Conservation (phyloP, 441 rosid genomes). For the Hura crepitans region DNA sequence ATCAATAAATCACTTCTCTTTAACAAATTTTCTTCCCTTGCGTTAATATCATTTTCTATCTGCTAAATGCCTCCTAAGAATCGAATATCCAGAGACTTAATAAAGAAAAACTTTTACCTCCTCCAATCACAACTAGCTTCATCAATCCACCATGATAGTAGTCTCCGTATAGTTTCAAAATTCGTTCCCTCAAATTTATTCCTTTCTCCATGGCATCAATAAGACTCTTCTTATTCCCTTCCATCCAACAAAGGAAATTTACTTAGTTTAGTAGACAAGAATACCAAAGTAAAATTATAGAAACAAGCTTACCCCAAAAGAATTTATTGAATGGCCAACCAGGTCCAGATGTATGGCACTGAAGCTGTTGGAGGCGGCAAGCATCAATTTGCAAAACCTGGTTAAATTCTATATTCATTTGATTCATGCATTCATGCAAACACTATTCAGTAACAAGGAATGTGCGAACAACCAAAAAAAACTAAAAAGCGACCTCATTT, state of each 20-base stretch:
- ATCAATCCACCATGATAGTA: slow-evolving; percentile 84
- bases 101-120: slow-evolving; percentile 48
- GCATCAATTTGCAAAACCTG: slow-evolving; percentile 91
- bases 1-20: background rate
- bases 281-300: slow-evolving; percentile 21
- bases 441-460: slow-evolving; percentile 22
- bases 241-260: slow-evolving; percentile 26
- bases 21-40: background rate
- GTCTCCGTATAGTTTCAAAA: slow-evolving; percentile 57
- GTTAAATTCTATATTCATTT: slow-evolving; percentile 67
- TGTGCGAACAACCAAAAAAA: slow-evolving; percentile 7
- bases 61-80: background rate
- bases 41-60: background rate
- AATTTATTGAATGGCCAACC: slow-evolving; percentile 80
- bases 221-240: slow-evolving; percentile 94
- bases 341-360: slow-evolving; percentile 69
- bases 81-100: slow-evolving; percentile 18
- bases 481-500: slow-evolving; percentile 3
- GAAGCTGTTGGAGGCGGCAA: slow-evolving; percentile 90
- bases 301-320: slow-evolving; percentile 70
- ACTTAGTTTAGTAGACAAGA: background rate
- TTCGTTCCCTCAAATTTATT: slow-evolving; percentile 68
- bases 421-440: slow-evolving; percentile 18
- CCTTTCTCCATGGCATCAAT: slow-evolving; percentile 82
- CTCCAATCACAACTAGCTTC: slow-evolving; percentile 97